Conservation (phyloP, 495 filamentous ascomycete species). For the Corynascus novoguineensis region DNA sequence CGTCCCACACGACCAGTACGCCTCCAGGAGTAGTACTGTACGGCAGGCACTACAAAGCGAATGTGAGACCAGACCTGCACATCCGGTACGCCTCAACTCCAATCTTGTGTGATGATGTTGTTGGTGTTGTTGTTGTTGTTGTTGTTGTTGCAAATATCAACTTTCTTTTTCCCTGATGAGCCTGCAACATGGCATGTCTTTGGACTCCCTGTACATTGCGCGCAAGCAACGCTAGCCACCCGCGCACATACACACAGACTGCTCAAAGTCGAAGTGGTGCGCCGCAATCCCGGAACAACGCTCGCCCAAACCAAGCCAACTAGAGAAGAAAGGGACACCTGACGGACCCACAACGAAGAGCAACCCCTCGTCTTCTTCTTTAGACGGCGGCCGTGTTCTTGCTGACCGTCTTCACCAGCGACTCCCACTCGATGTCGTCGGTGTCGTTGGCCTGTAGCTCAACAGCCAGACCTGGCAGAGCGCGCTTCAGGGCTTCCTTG, state of each 20-base stretch:
- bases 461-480: conserved; percentile 69
- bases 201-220: not conserved
- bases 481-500: conserved; percentile 83
- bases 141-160: not conserved
- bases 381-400: conserved; percentile 54
- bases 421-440: conserved; percentile 81
- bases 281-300: conserved; percentile 7
- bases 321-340: not conserved
- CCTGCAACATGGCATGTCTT: conserved; percentile 1
- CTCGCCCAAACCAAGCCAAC: conserved; percentile 4
- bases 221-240: not conserved
- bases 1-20: not conserved
- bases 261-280: not conserved
- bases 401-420: conserved; percentile 71
- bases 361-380: not conserved
- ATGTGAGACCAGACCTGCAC: not conserved
- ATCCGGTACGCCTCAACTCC: not conserved
- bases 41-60: not conserved
- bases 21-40: not conserved
- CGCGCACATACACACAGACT: not conserved
- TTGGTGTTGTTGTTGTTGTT: not conserved
- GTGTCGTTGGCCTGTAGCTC: conserved; percentile 93
- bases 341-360: not conserved
- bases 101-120: not conserved
- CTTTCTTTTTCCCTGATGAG: not conserved